Evolutionary conservation across 2,329 filamentous ascomycete species (phyloP), one percentile per base, ranked within the genome.

Genomic region (Sclerotinia spermophila): DNA sequence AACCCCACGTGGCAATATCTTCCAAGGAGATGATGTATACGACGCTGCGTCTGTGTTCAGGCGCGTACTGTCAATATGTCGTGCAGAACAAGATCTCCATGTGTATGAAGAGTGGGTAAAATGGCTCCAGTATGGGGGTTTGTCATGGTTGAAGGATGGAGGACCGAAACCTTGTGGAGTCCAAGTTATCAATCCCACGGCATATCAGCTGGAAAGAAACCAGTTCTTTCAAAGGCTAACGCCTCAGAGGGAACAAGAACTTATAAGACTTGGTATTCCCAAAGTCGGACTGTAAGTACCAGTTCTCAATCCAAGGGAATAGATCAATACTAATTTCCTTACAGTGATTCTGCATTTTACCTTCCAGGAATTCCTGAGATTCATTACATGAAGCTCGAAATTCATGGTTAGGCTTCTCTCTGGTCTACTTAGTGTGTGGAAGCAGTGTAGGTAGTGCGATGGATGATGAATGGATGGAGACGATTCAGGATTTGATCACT

Each of bases 221-320:
- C 8, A 6, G 17, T 61, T 61, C 7, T 24, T 61, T 30, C 0
- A 0, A 1, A 1, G 0, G 19, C 8, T 61, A 38, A 2, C 3
- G 19, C 19, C 17, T 5, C 21, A 10, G 59, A 19, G 24, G 17
- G 40, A 61, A 61, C 3, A 33, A 19, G n/a, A 24, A 15, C 33
- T 61, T 15, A 33, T 44, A 33, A 61, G 33, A 7, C 38, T 40
- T 45, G 40, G 40, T 61, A 19, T 44, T 61, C 59, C 59, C 10
- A 40, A 27, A 2, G 33, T 27, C 40, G n/a, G 40, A 40, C 21
- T 21, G 60, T 48, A 3, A 62, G 60, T 48, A 17, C 21, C 30
- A 62, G 21, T 38, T 35, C 27, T 4, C 8, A 38, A 35, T 38
- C 11, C 15, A 38, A 15, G 3, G 27, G 7, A 11, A 38, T 19